Evolutionary conservation across 2,329 filamentous ascomycete species (phyloP), one percentile per base, ranked within the genome.

Genomic region (Hortaea werneckii): DNA sequence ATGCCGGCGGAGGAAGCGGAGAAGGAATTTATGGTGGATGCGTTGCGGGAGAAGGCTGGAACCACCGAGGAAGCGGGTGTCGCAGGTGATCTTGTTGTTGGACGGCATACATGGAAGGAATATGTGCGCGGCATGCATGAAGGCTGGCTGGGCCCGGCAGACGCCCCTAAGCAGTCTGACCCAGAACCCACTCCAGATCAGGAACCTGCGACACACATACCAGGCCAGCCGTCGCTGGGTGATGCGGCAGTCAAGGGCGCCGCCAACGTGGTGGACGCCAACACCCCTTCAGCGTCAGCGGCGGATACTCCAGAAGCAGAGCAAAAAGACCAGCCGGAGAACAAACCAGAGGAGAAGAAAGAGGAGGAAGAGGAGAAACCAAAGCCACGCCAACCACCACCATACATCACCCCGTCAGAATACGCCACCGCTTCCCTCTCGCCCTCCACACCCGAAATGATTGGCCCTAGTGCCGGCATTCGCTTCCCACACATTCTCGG

Each of bases 71-170:
- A 83, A 59, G 73, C 82, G 4, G 89, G 86, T 7, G 72, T 83
- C 20, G 77, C 77, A 51, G 92, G 92, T 39, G 90, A 96, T 62
- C 75, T 98, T 43, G 80, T 96, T 12, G 79, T 98, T 57, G 92
- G 92, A 9, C 74, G 90, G 46, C 85, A 95, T 63, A 83, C 90
- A 7, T 98, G 92, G 92, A 98, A 95, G 69, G 92, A 98, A 67
- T 98, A 96, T 64, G 72, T 96, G 26, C 77, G 89, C 48, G 92
- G 92, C 40, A 62, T 96, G 54, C 92, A 98, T 63, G 92, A 98
- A 67, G 92, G 92, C 46, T 98, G 92, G 90, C 70, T 98, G 26
- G 90, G 92, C 0, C 88, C 92, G 6, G 70, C 94, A 38, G 78
- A 83, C 48, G 67, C 79, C 46, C 83, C 84, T 1, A 54, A 58